These are phyloP conservation scores for Aspergillus sp. DNA, from an alignment of 2,329 filamentous ascomycete species.

Conservation along the genomic window DNA sequence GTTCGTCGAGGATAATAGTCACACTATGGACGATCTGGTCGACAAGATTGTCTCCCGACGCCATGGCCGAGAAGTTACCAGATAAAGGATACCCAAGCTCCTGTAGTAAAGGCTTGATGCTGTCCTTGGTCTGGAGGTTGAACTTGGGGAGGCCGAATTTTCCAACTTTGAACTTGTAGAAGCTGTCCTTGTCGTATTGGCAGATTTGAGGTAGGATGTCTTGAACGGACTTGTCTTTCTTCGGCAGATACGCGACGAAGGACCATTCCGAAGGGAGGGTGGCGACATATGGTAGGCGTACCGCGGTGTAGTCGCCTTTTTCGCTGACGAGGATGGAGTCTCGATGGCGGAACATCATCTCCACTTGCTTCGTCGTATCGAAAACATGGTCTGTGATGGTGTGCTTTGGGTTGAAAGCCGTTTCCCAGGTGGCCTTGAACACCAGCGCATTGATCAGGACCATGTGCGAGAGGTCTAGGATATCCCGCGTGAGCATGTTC, in stretches of 20 bases:
- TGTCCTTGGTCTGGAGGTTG: not conserved
- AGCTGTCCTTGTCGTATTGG: not conserved
- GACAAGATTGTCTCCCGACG: not conserved
- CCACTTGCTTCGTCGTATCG: not conserved
- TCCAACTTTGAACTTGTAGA: not conserved
- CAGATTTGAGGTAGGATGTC: not conserved
- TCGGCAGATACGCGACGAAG: conserved; percentile 2
- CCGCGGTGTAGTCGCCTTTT: not conserved
- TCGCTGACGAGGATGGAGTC: not conserved
- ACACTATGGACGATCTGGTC: not conserved
- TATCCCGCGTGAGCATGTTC: not conserved
- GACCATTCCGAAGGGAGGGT: not conserved
- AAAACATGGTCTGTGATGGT: not conserved
- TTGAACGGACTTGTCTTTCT: not conserved
- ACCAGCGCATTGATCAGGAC: conserved; percentile 1
- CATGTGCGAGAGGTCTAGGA: not conserved
- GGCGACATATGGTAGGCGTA: not conserved
- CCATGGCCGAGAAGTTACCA: not conserved
- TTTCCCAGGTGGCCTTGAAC: conserved; percentile 1
- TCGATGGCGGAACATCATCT: conserved; percentile 7
- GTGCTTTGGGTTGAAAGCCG: not conserved
- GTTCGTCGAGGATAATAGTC: not conserved
- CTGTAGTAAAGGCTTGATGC: not conserved
- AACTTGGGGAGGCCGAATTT: not conserved
- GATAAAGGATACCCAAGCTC: not conserved